A percentile compares a stretch with the other conserved stretches of the same genome.
phyloP scores from a whole-genome alignment of 2,329 filamentous ascomycete species.

The Nigrospora oryzae region DNA sequence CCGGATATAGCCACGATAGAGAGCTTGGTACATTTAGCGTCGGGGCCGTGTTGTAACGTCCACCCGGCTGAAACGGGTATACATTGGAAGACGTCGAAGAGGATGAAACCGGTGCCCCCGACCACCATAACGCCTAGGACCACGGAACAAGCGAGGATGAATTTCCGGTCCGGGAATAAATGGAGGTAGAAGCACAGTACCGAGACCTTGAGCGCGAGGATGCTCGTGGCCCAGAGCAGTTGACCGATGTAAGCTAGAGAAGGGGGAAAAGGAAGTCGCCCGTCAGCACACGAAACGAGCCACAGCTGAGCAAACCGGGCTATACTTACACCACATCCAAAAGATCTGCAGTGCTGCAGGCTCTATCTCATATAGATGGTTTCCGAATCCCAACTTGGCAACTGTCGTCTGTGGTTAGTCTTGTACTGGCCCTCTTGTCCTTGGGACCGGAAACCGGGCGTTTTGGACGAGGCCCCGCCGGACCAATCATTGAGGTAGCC shows the following conservation, averaged over 20 bases:
- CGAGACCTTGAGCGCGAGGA: neutral
- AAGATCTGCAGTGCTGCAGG: neutral
- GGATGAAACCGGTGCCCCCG: neutral
- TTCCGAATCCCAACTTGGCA: neutral
- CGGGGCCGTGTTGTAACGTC: neutral
- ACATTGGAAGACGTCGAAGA: constrained; percentile 1
- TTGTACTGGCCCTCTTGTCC: too few species aligned
- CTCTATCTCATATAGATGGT: neutral
- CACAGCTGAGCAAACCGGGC: too few species aligned
- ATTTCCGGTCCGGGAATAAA: neutral
- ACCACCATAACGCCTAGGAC: neutral
- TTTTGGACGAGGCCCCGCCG: too few species aligned
- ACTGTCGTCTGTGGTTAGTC: neutral
- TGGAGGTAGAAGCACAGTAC: constrained; percentile 1
- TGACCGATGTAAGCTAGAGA: neutral
- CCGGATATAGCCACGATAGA: neutral
- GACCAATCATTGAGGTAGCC: too few species aligned
- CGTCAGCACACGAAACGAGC: neutral
- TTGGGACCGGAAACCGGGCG: too few species aligned
- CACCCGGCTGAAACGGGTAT: neutral
- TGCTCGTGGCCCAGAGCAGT: constrained; percentile 1
- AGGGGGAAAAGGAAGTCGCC: too few species aligned
- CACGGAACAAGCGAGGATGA: neutral
- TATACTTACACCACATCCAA: neutral
- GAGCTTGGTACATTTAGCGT: neutral